Conservation (phyloP, 108 stramenopile genomes). For the Thalassiosira profunda region DNA sequence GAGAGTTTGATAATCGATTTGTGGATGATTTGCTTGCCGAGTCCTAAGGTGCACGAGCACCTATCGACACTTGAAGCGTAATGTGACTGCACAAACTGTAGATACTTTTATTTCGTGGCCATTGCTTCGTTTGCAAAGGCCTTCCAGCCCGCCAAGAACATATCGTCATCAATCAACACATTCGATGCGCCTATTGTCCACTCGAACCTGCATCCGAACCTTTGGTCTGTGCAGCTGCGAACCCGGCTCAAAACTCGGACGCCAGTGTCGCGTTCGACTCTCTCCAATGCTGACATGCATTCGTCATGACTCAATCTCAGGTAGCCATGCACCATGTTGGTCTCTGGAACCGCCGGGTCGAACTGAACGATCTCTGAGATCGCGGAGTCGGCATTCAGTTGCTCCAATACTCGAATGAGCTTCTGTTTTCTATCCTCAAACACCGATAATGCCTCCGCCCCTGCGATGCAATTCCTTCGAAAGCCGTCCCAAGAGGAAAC, state of each 20-base stretch:
- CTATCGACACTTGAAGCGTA: too few relatives aligned
- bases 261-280: constrained; percentile 29
- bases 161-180: constrained; percentile 49
- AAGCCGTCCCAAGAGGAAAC: constrained; percentile 74
- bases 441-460: constrained; percentile 5
- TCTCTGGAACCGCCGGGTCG: constrained; percentile 67
- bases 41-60: too few relatives aligned
- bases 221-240: constrained; percentile 14
- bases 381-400: constrained; percentile 15
- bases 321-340: constrained; percentile 79
- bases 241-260: constrained; percentile 52
- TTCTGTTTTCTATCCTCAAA: constrained; percentile 61
- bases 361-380: constrained; percentile 48
- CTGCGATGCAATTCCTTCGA: constrained; percentile 30
- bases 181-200: constrained; percentile 73
- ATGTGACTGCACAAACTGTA: too few relatives aligned
- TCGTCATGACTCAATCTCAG: constrained; percentile 30
- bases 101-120: too few relatives aligned
- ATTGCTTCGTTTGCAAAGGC: constrained; percentile 36
- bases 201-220: constrained; percentile 66
- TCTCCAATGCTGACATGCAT: constrained; percentile 36
- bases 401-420: constrained; percentile 32
- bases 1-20: constrained; percentile 68
- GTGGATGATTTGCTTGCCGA: constrained; percentile 53
- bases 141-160: constrained; percentile 53